Percentiles rank a stretch among this genome's conserved stretches.
Conservation (phyloP, 2,329 filamentous ascomycete species). For the Lomentospora prolificans region DNA sequence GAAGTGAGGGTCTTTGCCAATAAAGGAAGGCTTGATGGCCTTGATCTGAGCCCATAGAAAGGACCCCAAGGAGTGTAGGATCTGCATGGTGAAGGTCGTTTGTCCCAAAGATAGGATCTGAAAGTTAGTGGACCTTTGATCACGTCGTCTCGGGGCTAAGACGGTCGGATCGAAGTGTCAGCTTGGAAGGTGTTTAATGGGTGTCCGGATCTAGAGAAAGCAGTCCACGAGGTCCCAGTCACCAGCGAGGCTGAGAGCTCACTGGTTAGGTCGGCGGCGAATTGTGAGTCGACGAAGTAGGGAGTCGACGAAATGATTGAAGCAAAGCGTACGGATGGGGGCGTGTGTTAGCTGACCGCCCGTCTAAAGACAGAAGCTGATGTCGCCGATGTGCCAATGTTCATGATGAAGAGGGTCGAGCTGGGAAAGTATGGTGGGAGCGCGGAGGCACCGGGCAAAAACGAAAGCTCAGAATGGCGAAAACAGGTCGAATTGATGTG, state of each 20-base stretch:
- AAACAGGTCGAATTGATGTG: too few species aligned
- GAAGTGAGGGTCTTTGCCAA: conserved; percentile 55
- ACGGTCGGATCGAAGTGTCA: too few species aligned
- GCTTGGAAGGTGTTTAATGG: too few species aligned
- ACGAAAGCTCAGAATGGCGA: background rate
- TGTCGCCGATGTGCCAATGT: background rate
- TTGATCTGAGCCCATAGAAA: conserved; percentile 31
- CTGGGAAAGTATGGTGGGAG: background rate
- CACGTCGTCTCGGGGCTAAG: too few species aligned
- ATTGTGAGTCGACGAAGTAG: background rate
- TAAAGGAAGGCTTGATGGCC: conserved; percentile 44
- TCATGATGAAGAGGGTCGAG: background rate
- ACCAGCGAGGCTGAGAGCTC: too few species aligned
- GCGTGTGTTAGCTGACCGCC: background rate
- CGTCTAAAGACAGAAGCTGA: background rate
- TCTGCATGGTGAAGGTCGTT: background rate
- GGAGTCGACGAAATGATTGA: background rate
- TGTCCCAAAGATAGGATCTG: too few species aligned
- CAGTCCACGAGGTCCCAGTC: too few species aligned
- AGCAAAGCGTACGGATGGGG: background rate
- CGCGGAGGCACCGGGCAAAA: background rate
- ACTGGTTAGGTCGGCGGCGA: too few species aligned
- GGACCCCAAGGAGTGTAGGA: background rate
- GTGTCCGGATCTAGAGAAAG: too few species aligned
- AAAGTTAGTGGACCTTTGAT: too few species aligned